Evolutionary conservation across 1,284 basidiomycete species (phyloP).

Genomic region (Vanrija pseudolonga): DNA sequence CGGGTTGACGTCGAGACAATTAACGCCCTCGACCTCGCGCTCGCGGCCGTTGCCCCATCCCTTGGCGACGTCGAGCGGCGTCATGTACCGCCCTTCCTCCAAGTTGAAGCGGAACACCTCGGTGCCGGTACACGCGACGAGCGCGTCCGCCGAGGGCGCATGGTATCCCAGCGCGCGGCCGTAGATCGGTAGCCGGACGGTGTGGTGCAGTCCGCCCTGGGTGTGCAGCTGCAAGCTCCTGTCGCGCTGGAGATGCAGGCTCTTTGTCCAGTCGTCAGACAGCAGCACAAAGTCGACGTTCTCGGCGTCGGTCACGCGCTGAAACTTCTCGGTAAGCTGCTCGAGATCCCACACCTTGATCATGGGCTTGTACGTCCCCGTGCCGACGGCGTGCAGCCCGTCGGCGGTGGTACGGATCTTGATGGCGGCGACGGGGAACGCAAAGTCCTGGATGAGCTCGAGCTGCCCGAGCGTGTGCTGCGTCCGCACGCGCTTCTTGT

Average conservation of each 20-base stretch:
- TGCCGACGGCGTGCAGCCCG: conserved; percentile 87
- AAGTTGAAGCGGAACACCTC: conserved; percentile 94
- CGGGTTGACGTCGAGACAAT: conserved; percentile 88
- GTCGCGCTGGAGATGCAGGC: conserved; percentile 93
- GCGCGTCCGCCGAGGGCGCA: conserved; percentile 73
- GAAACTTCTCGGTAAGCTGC: conserved; percentile 90
- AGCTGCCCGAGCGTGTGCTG: conserved; percentile 53
- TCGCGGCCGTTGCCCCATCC: conserved; percentile 55
- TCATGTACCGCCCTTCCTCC: conserved; percentile 90
- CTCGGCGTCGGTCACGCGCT: conserved; percentile 92
- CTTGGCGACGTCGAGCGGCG: conserved; percentile 60
- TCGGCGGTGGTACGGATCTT: conserved; percentile 85
- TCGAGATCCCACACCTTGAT: conserved; percentile 94
- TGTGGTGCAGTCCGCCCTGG: conserved; percentile 88
- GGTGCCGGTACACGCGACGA: conserved; percentile 70
- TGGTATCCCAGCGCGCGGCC: conserved; percentile 90
- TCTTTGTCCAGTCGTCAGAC: conserved; percentile 98
- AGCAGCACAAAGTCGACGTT: conserved; percentile 96
- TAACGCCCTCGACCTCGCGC: conserved; percentile 69
- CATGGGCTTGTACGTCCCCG: conserved; percentile 97
- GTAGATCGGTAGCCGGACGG: conserved; percentile 88
- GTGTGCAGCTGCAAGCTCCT: conserved; percentile 93
- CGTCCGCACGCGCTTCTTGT: conserved; percentile 47
- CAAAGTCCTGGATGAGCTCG: conserved; percentile 90
- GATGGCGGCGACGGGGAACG: conserved; percentile 95